Evolutionary conservation across 116 monocot species (phyloP).

Genomic region (Zostera marina): DNA sequence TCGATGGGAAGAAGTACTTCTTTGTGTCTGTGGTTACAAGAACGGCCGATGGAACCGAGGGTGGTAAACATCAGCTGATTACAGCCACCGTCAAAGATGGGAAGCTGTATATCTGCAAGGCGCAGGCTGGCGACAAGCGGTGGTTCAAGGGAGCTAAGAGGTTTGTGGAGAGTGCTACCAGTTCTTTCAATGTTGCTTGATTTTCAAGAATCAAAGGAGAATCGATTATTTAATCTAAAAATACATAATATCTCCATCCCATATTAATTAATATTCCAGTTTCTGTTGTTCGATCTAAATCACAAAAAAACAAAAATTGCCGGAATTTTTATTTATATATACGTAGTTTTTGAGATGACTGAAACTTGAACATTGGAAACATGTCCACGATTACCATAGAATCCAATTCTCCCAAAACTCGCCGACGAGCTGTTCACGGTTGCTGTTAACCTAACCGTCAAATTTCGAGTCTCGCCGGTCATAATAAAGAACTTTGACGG

Average conservation of each 20-base stretch:
- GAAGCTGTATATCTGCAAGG: constrained; percentile 97
- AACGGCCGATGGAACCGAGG: constrained; percentile 88
- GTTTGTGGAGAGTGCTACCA: constrained; percentile 10
- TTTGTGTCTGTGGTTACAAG: constrained; percentile 60
- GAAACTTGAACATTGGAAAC: constrained; percentile 46
- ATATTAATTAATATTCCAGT: neutral
- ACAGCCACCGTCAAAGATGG: constrained; percentile 59
- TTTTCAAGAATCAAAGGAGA: neutral
- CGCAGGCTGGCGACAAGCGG: constrained; percentile 93
- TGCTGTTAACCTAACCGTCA: constrained; percentile 54
- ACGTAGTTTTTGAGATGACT: constrained; percentile 45
- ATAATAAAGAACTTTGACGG: constrained; percentile 48
- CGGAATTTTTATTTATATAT: neutral
- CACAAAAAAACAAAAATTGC: too few species aligned
- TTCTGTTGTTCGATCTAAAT: too few species aligned
- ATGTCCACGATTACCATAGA: constrained; percentile 71
- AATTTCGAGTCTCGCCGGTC: constrained; percentile 26
- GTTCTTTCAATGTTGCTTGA: constrained; percentile 1
- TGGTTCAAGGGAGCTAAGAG: constrained; percentile 98
- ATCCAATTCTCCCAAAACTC: constrained; percentile 63
- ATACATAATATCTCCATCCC: neutral
- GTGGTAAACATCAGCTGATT: constrained; percentile 84
- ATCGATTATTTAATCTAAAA: neutral
- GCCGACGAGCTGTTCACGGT: constrained; percentile 54
- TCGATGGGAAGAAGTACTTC: constrained; percentile 66